These are phyloP conservation scores for Pestalotiopsis sp. DNA, from an alignment of 2,329 filamentous ascomycete species.

Conservation along the genomic window DNA sequence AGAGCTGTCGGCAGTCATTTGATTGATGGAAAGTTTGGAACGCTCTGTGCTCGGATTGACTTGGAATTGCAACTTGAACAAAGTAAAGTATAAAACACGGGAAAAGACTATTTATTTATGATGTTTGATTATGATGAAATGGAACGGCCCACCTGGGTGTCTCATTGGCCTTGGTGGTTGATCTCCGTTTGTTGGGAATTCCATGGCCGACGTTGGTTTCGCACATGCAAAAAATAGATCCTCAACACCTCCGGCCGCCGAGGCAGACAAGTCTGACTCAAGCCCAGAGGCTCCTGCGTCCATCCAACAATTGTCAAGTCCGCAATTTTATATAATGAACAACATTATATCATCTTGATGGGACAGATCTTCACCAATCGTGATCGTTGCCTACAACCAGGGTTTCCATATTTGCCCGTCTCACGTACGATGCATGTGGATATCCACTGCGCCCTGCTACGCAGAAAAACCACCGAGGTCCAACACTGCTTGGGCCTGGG, in stretches of 20 bases:
- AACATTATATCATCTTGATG: no score
- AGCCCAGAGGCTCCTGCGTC: background rate
- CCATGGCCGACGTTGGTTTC: background rate
- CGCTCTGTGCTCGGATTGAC: background rate
- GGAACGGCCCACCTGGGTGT: background rate
- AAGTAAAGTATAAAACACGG: background rate
- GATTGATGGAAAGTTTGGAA: background rate
- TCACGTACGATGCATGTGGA: no score
- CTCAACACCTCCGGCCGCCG: conserved; percentile 6
- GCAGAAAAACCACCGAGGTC: no score
- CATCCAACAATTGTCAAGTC: background rate
- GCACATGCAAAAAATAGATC: conserved; percentile 9
- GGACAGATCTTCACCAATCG: no score
- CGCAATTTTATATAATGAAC: background rate
- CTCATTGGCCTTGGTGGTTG: background rate
- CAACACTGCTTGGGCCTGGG: background rate
- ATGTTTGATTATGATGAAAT: background rate
- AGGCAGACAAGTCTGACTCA: background rate
- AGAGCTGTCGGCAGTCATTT: background rate
- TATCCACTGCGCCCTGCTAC: no score
- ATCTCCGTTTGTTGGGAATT: conserved; percentile 12
- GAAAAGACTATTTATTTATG: background rate
- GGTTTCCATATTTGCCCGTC: no score
- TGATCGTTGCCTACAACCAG: no score
- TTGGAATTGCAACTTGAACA: background rate